Evolutionary conservation across 371 early-diverging fungal genomes (phyloP), one percentile per base, ranked within the genome.

Genomic region (Mortierella sp.): DNA sequence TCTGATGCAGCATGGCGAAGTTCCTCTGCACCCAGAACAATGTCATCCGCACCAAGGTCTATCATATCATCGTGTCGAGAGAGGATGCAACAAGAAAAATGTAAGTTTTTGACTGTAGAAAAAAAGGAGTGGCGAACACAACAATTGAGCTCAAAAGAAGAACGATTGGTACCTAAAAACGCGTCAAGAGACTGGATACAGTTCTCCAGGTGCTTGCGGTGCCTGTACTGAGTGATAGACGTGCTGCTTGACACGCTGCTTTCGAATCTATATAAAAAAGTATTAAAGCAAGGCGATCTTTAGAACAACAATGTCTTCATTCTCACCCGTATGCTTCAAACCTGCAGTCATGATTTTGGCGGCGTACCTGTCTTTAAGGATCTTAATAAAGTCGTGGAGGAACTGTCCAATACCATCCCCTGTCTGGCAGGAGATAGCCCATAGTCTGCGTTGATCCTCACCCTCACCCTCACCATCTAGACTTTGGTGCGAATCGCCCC

Each of bases 21-120:
- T 83, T 96, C 96, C 83, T 97, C 96, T 24, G 96, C 96, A 6
- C 91, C 93, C 70, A 96, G 83, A 8, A 97, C 96, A 24, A 94
- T 88, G 71, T 93, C 91, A 14, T 83, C 76, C 24, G 79, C 84
- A 14, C 80, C 81, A 14, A 88, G 71, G 54, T 65, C 89, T 79
- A 87, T 38, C 41, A n/a, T 7, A 16, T 27, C 29, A 44, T 71
- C 71, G 27, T 11, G 8, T 27, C 41, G 3, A 63, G 51, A 48
- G 0, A 5, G 4, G 32, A 5, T 0, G 12, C 2, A 35, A 11
- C n/a, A 68, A 78, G 16, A 21, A 35, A 46, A 54, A 38, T 29
- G 41, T 35, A 10, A 41, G 41, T 7, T 21, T 24, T 18, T 7
- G 11, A 8, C 10, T 24, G 8, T 18, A 29, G 51, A 27, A 38